Evolutionary conservation across 2,329 filamentous ascomycete genomes (phyloP).

Genomic region (Huntiella savannae): DNA sequence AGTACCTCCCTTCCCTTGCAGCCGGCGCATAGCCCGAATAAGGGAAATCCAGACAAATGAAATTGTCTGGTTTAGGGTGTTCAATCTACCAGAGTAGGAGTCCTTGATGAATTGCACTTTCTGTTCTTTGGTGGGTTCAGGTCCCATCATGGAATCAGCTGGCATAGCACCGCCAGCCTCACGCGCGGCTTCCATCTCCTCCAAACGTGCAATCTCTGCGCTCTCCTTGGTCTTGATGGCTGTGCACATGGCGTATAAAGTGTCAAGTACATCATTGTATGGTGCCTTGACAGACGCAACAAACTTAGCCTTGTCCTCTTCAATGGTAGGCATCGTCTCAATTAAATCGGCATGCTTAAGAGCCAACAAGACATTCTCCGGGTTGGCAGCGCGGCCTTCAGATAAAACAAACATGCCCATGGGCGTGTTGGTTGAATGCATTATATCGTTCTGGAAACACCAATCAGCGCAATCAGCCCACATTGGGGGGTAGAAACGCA

Average conservation of each 20-base stretch:
- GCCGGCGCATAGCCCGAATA: slow-evolving; percentile 80
- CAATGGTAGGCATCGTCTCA: slow-evolving; percentile 59
- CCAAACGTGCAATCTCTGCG: slow-evolving; percentile 35
- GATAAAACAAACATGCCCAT: slow-evolving; percentile 57
- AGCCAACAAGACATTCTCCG: slow-evolving; percentile 77
- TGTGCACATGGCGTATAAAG: slow-evolving; percentile 71
- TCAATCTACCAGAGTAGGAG: slow-evolving; percentile 52
- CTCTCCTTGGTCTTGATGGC: slow-evolving; percentile 48
- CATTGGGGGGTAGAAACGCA: slow-evolving; percentile 87
- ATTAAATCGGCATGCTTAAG: slow-evolving; percentile 79
- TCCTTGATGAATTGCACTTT: slow-evolving; percentile 43
- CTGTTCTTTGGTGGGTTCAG: slow-evolving; percentile 31
- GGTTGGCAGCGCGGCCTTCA: slow-evolving; percentile 73
- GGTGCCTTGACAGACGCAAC: slow-evolving; percentile 63
- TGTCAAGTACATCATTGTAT: slow-evolving; percentile 65
- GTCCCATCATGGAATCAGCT: not conserved
- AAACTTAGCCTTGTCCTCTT: slow-evolving; percentile 59
- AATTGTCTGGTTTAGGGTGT: slow-evolving; percentile 63
- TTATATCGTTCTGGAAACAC: slow-evolving; percentile 61
- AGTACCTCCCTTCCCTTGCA: slow-evolving; percentile 61
- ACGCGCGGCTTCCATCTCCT: slow-evolving; percentile 27
- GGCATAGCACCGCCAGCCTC: slow-evolving; percentile 20
- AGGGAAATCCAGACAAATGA: slow-evolving; percentile 91
- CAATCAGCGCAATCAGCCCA: slow-evolving; percentile 93
- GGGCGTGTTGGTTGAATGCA: slow-evolving; percentile 27